These are phyloP conservation scores for Talaromyces sp. DNA, from an alignment of 2,329 filamentous ascomycete genomes.

Conservation along the genomic window DNA sequence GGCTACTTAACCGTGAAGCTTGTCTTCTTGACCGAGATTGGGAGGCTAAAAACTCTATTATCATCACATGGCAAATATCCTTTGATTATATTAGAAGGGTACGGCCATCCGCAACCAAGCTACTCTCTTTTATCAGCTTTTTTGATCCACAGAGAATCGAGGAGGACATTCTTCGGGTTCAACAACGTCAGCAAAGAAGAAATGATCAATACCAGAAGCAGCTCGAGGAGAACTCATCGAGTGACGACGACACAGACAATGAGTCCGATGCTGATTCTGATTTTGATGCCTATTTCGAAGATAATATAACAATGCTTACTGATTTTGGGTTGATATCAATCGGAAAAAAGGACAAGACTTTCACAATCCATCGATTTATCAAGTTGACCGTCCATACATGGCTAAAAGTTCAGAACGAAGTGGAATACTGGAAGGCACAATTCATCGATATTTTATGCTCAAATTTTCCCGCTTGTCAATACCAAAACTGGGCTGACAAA, in stretches of 20 bases:
- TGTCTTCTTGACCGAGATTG: not conserved
- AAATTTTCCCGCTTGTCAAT: slow-evolving; percentile 22
- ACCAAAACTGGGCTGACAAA: no score
- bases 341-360: slow-evolving; percentile 15
- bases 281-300: slow-evolving; percentile 15
- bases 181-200: no score
- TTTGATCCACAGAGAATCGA: slow-evolving; percentile 32
- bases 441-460: slow-evolving; percentile 22
- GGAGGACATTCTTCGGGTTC: slow-evolving; percentile 3
- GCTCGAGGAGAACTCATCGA: no score
- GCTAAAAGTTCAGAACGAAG: slow-evolving; percentile 27
- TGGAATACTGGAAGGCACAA: slow-evolving; percentile 27
- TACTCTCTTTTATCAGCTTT: slow-evolving; percentile 29
- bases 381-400: slow-evolving; percentile 28
- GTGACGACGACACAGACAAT: not conserved
- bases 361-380: slow-evolving; percentile 32
- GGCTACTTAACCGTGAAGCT: not conserved
- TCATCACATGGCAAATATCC: not conserved
- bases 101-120: not conserved
- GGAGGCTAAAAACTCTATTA: not conserved
- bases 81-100: not conserved
- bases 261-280: not conserved
- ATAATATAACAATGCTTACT: slow-evolving; percentile 25
- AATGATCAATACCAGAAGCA: no score
- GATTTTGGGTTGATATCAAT: slow-evolving; percentile 25